Base-by-base conservation (phyloP, 1,284 basidiomycete genomes). In the Exobasidium cylindrosporum region DNA sequence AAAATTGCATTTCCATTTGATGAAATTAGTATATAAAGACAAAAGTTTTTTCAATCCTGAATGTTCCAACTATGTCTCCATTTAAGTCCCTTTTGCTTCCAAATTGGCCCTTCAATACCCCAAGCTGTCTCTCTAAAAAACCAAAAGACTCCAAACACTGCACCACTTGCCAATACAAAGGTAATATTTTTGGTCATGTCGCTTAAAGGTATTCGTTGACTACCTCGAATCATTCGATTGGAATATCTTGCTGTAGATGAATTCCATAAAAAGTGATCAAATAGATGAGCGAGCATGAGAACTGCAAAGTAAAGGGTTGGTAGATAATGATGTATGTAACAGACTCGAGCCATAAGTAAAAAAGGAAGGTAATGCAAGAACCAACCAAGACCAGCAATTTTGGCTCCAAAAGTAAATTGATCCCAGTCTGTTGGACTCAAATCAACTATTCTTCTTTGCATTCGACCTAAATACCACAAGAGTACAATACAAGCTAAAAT, bases 251-350 rank as follows among this genome's bases (percentile, higher is more conserved):
- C 77, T 5, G 77, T 78, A 2, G 69, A 69, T 1, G 66, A 60
- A 45, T 74, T 65, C 74, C 74, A 90, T 26, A 79, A 82, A 81
- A 92, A 91, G 80, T 95, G 92, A 82, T 98, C 94, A 67, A 96
- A 83, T 52, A 97, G 79, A 79, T 97, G 92, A 0, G 87, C 91
- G 47, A 89, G 83, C 88, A 97, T 92, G 59, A 98, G 82, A 49
- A 97, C 91, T 3, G 93, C 86, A 83, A 98, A 98, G 84, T 94
- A 97, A 13, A 97, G 83, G 0, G 95, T 95, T 1, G 95, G 95
- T 4, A 98, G 64, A 75, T 91, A 92, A 83, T 93, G 91, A 79
- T 93, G 91, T 13, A 93, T 82, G 70, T 93, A 93, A 45, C 91
- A 93, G 1, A 92, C 90, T 11, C 81, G 70, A 4, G 66, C 67